Evolutionary conservation across 352 stramenopile genomes (phyloP).

Genomic region (Phytophthora agathidicida): DNA sequence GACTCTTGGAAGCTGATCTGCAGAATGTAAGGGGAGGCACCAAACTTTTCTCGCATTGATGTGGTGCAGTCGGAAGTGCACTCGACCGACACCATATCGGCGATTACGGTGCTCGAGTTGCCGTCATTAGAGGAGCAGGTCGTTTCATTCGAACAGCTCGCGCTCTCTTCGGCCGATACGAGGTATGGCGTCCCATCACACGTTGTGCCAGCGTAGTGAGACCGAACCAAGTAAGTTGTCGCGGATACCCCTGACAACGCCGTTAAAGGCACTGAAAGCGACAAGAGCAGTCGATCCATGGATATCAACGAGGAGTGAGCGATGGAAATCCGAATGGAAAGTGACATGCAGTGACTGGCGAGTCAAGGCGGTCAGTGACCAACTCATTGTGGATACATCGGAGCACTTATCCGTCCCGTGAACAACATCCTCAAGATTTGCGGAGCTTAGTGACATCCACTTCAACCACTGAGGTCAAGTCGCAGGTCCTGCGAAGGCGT

Average conservation of each 20-base stretch:
- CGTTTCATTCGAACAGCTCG: neutral
- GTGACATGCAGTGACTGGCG: neutral
- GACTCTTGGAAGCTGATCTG: neutral
- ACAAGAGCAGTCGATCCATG: slow-evolving; percentile 14
- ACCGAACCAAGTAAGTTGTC: slow-evolving; percentile 8
- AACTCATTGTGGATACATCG: slow-evolving; percentile 9
- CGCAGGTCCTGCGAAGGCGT: no score
- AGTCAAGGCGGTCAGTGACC: no score
- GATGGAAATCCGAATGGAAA: no score
- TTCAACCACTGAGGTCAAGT: no score
- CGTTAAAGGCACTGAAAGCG: neutral
- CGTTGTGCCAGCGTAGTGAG: slow-evolving; percentile 6
- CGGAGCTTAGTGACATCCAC: no score
- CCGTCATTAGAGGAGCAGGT: slow-evolving; percentile 1
- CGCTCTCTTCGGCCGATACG: neutral
- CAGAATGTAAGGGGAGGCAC: slow-evolving; percentile 10
- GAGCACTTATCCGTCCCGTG: neutral
- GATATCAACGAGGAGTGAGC: no score
- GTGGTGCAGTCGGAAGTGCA: slow-evolving; percentile 35
- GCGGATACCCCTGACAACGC: neutral
- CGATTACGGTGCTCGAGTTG: slow-evolving; percentile 1
- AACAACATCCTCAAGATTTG: no score
- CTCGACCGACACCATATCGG: slow-evolving; percentile 1
- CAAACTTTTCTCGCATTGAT: slow-evolving; percentile 16
- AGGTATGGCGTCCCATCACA: slow-evolving; percentile 1